Conservation (phyloP, 2,329 filamentous ascomycete species). For the Coniella vitis region DNA sequence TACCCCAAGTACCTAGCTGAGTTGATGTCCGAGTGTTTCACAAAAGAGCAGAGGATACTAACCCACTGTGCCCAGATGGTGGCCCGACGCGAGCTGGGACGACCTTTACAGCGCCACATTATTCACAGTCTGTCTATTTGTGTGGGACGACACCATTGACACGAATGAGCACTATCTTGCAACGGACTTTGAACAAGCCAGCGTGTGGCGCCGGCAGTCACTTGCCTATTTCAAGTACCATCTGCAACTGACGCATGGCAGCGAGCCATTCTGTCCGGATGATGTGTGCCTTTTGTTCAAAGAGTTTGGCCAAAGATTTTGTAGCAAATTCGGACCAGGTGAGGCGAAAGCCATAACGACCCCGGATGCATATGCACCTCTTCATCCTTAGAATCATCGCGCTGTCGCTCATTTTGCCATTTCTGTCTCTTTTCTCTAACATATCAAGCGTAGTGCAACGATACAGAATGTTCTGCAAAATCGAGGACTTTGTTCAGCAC, state of each 20-base stretch:
- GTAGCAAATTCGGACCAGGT: constrained; percentile 14
- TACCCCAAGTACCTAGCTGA: too few species aligned
- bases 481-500: constrained; percentile 16
- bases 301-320: constrained; percentile 16
- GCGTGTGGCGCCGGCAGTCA: constrained; percentile 24
- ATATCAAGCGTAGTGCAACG: constrained; percentile 1
- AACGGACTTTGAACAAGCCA: constrained; percentile 22
- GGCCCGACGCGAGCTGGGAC: constrained; percentile 26
- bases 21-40: not conserved
- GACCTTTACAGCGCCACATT: constrained; percentile 25
- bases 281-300: constrained; percentile 17
- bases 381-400: too few species aligned
- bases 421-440: not conserved
- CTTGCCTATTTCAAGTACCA: constrained; percentile 24
- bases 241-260: constrained; percentile 20
- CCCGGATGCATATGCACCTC: too few species aligned
- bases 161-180: constrained; percentile 27
- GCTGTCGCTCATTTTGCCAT: too few species aligned
- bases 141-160: constrained; percentile 30
- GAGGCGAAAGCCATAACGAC: not conserved
- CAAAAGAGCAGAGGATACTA: not conserved
- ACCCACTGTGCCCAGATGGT: constrained; percentile 21
- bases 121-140: constrained; percentile 28
- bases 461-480: constrained; percentile 15
- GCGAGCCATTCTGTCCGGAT: constrained; percentile 14